Evolutionary conservation across 768 basidiomycete species (phyloP).

Genomic region (Tricholomella constricta): DNA sequence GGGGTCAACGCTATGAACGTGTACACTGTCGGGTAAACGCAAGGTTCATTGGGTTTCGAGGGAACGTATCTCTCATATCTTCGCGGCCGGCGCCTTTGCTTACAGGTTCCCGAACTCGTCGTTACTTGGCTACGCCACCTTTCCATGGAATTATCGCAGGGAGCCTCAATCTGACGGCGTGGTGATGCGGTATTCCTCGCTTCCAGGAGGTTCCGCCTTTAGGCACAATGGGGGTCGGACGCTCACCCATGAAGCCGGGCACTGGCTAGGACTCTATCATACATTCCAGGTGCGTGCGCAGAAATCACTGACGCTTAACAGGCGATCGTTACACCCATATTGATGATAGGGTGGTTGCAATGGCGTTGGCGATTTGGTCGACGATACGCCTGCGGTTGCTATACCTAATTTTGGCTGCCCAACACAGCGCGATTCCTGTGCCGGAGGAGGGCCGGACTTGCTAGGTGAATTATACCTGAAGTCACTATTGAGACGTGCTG

Average conservation of each 20-base stretch:
- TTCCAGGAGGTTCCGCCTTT: conserved; percentile 40
- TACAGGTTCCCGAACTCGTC: conserved; percentile 28
- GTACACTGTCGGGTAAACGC: conserved; percentile 33
- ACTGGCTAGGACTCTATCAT: conserved; percentile 51
- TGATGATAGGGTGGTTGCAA: conserved; percentile 35
- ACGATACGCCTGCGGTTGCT: conserved; percentile 43
- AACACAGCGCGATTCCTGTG: conserved; percentile 17
- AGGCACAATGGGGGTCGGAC: conserved; percentile 45
- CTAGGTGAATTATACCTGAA: conserved; percentile 31
- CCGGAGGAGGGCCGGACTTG: conserved; percentile 35
- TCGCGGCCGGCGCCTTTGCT: conserved; percentile 10
- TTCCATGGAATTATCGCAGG: conserved; percentile 38
- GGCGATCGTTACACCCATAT: too few relatives aligned
- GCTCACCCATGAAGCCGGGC: conserved; percentile 47
- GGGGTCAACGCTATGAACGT: conserved; percentile 34
- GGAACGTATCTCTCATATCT: too few relatives aligned
- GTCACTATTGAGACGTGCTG: not conserved
- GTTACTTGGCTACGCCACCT: conserved; percentile 48
- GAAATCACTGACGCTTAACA: too few relatives aligned
- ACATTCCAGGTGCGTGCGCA: conserved; percentile 42
- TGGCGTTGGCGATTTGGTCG: conserved; percentile 38
- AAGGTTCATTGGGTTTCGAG: too few relatives aligned
- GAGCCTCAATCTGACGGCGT: conserved; percentile 43
- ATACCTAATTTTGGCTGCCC: conserved; percentile 37
- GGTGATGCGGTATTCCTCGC: conserved; percentile 34